Conservation (phyloP, 148 eudicot species). For the Selenicereus undatus region DNA sequence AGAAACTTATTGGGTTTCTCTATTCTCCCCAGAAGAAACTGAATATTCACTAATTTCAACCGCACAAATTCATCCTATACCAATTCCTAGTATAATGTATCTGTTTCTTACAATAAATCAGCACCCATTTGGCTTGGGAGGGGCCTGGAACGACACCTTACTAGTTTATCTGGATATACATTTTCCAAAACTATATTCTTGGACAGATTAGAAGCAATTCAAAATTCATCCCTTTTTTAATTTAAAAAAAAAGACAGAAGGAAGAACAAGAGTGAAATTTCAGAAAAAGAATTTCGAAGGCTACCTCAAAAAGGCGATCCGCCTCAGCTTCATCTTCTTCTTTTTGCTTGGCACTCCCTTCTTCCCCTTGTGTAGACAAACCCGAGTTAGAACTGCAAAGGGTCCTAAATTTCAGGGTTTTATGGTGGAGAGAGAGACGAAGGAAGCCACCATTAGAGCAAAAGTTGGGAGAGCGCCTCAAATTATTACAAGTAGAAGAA, state of each 20-base stretch:
- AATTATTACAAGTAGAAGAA: conserved; percentile 1
- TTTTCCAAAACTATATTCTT: background rate
- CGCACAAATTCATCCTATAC: background rate
- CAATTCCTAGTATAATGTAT: background rate
- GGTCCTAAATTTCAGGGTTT: conserved; percentile 25
- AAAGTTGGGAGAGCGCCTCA: conserved; percentile 21
- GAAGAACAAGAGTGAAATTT: background rate
- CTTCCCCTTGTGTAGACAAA: conserved; percentile 6
- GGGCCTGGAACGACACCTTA: background rate
- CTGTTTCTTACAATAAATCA: background rate
- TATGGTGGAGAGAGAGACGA: conserved; percentile 9
- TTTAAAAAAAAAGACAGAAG: background rate
- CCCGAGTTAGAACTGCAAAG: conserved; percentile 20
- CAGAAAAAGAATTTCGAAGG: background rate
- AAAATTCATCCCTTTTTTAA: background rate
- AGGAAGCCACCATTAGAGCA: conserved; percentile 17
- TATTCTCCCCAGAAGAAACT: background rate
- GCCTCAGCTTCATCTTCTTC: conserved; percentile 36
- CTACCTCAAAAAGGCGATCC: conserved; percentile 40
- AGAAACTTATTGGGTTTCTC: background rate
- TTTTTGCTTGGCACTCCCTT: background rate
- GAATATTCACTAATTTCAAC: background rate
- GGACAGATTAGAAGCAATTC: background rate
- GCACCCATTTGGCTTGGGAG: too few relatives aligned
- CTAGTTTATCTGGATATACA: background rate